Conservation (phyloP, 2,329 filamentous ascomycete species). For the Beauveria brongniartii region DNA sequence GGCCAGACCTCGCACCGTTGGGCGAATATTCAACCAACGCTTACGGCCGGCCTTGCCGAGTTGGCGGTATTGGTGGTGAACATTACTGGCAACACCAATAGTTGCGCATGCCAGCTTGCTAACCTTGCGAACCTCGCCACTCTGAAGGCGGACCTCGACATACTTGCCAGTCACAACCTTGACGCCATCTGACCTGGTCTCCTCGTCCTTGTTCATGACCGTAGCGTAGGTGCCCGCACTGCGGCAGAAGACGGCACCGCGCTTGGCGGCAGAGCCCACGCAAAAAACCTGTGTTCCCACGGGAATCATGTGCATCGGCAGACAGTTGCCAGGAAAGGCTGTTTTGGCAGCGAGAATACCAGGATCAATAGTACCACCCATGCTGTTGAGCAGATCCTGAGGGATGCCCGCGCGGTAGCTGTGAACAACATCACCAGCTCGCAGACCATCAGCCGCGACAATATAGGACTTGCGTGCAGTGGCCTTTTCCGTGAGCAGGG, state of each 20-base stretch:
- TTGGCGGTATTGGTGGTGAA: conserved; percentile 80
- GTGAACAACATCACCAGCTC: conserved; percentile 83
- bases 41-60: conserved; percentile 92
- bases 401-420: conserved; percentile 90
- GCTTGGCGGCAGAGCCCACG: conserved; percentile 66
- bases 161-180: conserved; percentile 63
- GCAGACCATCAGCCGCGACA: conserved; percentile 87
- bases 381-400: conserved; percentile 73
- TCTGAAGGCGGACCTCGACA: conserved; percentile 80
- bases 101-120: conserved; percentile 91
- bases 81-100: conserved; percentile 89
- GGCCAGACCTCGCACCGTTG: conserved; percentile 91
- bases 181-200: conserved; percentile 50
- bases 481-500: conserved; percentile 67
- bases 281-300: conserved; percentile 90
- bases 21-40: conserved; percentile 87
- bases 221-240: conserved; percentile 90
- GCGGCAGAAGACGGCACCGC: conserved; percentile 82
- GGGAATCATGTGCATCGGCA: conserved; percentile 92
- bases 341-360: conserved; percentile 95
- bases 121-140: conserved; percentile 83
- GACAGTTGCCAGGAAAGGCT: conserved; percentile 86
- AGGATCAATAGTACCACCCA: conserved; percentile 89
- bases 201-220: conserved; percentile 82
- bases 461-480: conserved; percentile 81